A percentile compares a stretch with the other conserved stretches of the same genome.
phyloP scores from a whole-genome alignment of 192 early-diverging fungal species.

The Bifiguratus adelaidae region DNA sequence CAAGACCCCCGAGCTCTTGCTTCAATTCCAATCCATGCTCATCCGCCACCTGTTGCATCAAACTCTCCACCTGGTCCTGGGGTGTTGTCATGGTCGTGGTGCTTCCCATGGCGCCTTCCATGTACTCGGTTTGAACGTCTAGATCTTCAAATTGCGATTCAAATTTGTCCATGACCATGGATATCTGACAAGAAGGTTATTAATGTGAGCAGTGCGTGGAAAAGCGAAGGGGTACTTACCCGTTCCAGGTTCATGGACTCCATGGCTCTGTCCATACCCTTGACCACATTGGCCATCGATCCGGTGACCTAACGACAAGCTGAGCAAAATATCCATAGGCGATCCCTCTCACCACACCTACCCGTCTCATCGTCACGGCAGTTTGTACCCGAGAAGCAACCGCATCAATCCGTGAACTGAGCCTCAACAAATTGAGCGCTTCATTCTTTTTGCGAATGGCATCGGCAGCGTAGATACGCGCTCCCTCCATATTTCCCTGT shows the following conservation, averaged over 20 bases:
- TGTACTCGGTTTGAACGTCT: conserved; percentile 94
- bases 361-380: conserved; percentile 84
- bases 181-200: conserved; percentile 45
- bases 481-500: conserved; percentile 85
- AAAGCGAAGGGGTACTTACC: conserved; percentile 25
- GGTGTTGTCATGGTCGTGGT: conserved; percentile 83
- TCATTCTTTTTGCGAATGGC: conserved; percentile 98
- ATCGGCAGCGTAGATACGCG: conserved; percentile 88
- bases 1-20: conserved; percentile 50
- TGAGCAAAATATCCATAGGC: background rate
- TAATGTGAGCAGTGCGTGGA: background rate
- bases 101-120: conserved; percentile 88
- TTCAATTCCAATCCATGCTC: conserved; percentile 90
- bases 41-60: conserved; percentile 96
- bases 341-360: conserved; percentile 2
- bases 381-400: conserved; percentile 87
- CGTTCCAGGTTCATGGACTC: conserved; percentile 92
- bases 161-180: conserved; percentile 97
- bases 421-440: conserved; percentile 72
- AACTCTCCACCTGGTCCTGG: conserved; percentile 80
- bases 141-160: conserved; percentile 95
- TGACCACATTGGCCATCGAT: conserved; percentile 82
- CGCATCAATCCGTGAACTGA: conserved; percentile 88
- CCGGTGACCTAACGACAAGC: conserved; percentile 43
- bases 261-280: conserved; percentile 93